These are phyloP conservation scores for Picea abies DNA, from an alignment of 83 land plant species.

Conservation along the genomic window DNA sequence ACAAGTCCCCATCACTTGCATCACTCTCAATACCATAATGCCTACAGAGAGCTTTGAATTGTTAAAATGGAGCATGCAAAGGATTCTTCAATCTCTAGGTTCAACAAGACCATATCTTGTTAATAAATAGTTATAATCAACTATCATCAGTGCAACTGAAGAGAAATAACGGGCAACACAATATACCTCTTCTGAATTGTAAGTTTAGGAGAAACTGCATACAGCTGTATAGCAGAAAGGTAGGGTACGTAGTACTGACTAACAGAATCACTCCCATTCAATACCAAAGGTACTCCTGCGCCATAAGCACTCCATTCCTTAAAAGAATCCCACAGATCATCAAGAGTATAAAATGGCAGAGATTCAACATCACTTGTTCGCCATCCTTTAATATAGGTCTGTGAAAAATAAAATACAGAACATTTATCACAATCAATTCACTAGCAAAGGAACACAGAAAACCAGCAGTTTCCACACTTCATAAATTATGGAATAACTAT, in stretches of 20 bases:
- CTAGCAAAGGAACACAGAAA: neutral
- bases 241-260: constrained; percentile 66
- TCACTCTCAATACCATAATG: constrained; percentile 24
- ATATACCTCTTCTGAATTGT: constrained; percentile 15
- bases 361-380: constrained; percentile 14
- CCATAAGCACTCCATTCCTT: constrained; percentile 76
- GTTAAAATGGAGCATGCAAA: neutral
- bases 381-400: constrained; percentile 31
- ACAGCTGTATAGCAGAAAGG: constrained; percentile 66
- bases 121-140: neutral
- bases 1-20: constrained; percentile 38
- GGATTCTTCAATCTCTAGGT: neutral
- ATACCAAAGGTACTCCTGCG: constrained; percentile 57
- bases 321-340: constrained; percentile 70
- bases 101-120: constrained; percentile 3
- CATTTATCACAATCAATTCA: neutral
- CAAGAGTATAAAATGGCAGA: constrained; percentile 14
- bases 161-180: neutral
- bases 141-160: neutral
- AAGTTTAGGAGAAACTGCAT: constrained; percentile 22
- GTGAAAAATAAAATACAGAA: neutral
- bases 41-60: constrained; percentile 6
- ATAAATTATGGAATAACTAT: neutral
- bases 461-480: neutral
- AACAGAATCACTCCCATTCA: constrained; percentile 49